These are phyloP conservation scores for Triangularia verruculosa DNA, from an alignment of 2,329 filamentous ascomycete genomes.

Conservation along the genomic window DNA sequence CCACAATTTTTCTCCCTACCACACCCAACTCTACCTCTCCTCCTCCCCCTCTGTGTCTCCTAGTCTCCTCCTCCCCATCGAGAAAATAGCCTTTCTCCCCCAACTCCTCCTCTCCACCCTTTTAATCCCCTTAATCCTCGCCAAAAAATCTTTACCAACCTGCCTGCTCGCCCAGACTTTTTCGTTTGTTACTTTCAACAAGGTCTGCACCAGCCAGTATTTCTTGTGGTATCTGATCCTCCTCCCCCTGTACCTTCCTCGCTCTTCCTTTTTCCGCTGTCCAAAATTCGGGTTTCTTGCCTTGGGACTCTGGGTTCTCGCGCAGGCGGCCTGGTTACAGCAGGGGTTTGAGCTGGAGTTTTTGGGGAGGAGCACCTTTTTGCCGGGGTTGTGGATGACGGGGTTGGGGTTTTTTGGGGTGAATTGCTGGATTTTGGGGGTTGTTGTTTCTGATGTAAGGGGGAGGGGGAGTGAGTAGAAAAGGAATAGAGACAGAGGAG, in stretches of 20 bases:
- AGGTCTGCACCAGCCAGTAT: conserved; percentile 99
- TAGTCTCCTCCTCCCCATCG: conserved; percentile 53
- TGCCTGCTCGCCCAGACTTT: conserved; percentile 95
- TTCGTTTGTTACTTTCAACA: conserved; percentile 96
- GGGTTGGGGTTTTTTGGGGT: conserved; percentile 77
- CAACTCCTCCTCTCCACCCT: conserved; percentile 79
- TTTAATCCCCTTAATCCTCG: conserved; percentile 65
- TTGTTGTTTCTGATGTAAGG: too few species aligned
- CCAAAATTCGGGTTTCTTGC: conserved; percentile 63
- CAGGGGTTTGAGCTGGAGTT: conserved; percentile 77
- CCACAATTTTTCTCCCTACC: conserved; percentile 98
- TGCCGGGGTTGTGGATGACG: conserved; percentile 76
- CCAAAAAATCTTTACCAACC: conserved; percentile 75
- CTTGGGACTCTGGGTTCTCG: conserved; percentile 68
- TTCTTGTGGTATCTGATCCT: conserved; percentile 98
- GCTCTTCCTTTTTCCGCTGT: conserved; percentile 67
- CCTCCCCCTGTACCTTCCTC: conserved; percentile 83
- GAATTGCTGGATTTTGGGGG: conserved; percentile 82
- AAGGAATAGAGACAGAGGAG: too few species aligned
- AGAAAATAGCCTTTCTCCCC: conserved; percentile 83
- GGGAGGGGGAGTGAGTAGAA: conserved; percentile 53
- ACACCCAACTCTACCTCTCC: conserved; percentile 81
- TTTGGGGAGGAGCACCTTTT: conserved; percentile 76
- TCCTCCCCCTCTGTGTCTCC: conserved; percentile 52
- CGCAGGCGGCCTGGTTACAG: conserved; percentile 74